Evolutionary conservation across 306 rosid species (phyloP), one percentile per base, ranked within the genome.

Genomic region (Cucumis melo): DNA sequence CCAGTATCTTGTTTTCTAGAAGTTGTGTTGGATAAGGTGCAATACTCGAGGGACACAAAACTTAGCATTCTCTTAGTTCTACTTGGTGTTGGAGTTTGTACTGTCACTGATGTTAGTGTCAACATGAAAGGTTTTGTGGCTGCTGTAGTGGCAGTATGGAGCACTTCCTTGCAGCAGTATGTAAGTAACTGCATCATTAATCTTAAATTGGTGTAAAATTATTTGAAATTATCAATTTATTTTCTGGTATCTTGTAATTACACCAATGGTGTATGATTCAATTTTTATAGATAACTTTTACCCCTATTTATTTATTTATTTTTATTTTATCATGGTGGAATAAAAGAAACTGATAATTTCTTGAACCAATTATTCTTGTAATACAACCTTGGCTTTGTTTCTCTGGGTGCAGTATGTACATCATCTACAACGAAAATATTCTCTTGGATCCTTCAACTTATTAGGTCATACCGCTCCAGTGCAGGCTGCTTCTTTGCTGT

Each of bases 401-500:
- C 19, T 73, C 34, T 73, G 29, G 29, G 24, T 87, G 89, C 91
- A 93, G 96, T 91, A 91, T 85, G 98, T 93, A 39, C 98, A 93
- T 78, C 88, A 78, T 81, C 98, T 93, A 81, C 96, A 89, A 82
- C 84, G 96, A 82, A 93, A 93, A 83, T 93, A 93, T 88, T 85
- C 92, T 24, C 87, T 91, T 19, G 84, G 95, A 78, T 93, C 98
- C 76, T 93, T 91, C 91, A 93, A 81, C 86, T 88, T 93, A 58
- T 82, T 93, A 90, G 95, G 98, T 55, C 98, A 93, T 72, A 93
- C 98, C 48, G 98, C 98, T 70, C 96, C 98, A 5, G 96, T 91
- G n/a, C 98, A 93, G 83, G 96, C 98, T 20, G 87, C 81, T 41
- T 86, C 96, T 3, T 86, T 93, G 63, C 74, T 91, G 78, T 57